Conservation (phyloP, 345 rosid species). For the Anacardium occidentale region DNA sequence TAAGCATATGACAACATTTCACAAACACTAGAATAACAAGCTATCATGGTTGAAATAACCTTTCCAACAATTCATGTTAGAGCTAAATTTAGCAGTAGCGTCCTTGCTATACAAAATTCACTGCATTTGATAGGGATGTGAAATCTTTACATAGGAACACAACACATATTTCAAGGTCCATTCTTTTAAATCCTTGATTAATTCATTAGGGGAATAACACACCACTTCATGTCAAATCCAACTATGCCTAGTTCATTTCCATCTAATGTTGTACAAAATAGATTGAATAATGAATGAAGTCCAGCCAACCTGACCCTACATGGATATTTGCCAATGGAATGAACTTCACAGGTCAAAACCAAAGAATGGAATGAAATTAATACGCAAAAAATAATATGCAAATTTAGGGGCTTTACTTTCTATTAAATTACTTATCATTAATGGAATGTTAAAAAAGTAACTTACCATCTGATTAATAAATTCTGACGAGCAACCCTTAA, state of each 20-base stretch:
- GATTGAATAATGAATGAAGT: not conserved
- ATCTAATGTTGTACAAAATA: not conserved
- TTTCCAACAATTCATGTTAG: not conserved
- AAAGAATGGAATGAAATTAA: no score
- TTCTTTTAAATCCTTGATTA: not conserved
- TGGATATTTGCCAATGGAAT: not conserved
- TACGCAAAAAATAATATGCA: no score
- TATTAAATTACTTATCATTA: not conserved
- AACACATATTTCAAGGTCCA: conserved; percentile 10
- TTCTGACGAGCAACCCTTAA: conserved; percentile 76
- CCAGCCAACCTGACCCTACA: not conserved
- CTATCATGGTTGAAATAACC: not conserved
- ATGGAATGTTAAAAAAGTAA: conserved; percentile 13
- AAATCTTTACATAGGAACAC: not conserved
- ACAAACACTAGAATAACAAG: not conserved
- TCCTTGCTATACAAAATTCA: conserved; percentile 3
- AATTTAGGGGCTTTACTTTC: not conserved
- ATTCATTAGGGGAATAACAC: not conserved
- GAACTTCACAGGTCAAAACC: not conserved
- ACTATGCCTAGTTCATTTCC: not conserved
- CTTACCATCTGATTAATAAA: conserved; percentile 90
- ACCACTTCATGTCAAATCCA: not conserved
- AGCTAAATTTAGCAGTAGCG: not conserved
- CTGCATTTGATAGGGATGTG: not conserved
- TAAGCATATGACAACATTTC: not conserved